Evolutionary conservation across 176 grass and related monocot species (phyloP), one percentile per base, ranked within the genome.

Genomic region (Luzula sylvatica): DNA sequence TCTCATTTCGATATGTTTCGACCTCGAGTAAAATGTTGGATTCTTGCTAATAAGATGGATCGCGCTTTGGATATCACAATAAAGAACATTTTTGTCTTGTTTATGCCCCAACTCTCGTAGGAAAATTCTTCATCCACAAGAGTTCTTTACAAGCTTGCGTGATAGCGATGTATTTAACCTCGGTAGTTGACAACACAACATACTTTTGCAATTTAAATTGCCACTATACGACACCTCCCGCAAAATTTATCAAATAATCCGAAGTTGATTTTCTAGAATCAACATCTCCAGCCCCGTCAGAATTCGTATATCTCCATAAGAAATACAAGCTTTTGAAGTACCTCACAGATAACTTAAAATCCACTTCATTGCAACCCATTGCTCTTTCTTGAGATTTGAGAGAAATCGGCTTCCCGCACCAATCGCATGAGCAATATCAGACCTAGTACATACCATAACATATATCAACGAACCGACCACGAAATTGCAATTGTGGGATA

Each of bases 31-130:
- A 8, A 51, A 19, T 11, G 19, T 59, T 13, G 9, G 28, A 67
- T 67, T 75, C 14, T 59, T 75, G 8, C 7, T 11, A 58, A n/a
- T n/a, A n/a, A 67, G 40, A 52, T 68, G 8, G 3, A 75, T 75
- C 7, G 1, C 44, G 23, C 11, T 53, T 7, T 67, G 21, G 11
- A 26, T 75, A 51, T 60, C 52, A 16, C 11, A 54, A 64, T 41
- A 43, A 0, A 72, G 8, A 24, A 53, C 8, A 8, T 16, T 63
- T 1, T 26, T 42, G 8, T 65, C 29, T 46, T 55, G 32, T 16
- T 44, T 50, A 0, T 32, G 0, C 1, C 29, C 44, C 0, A 72
- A 23, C 7, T 60, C 54, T 50, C 50, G n/a, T 20, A 72, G 52
- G 24, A 72, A 42, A n/a, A 0, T 58, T 52, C 15, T 69, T 47